Conservation (phyloP, 129 eudicot genomes). For the Pulicaria dysenterica region DNA sequence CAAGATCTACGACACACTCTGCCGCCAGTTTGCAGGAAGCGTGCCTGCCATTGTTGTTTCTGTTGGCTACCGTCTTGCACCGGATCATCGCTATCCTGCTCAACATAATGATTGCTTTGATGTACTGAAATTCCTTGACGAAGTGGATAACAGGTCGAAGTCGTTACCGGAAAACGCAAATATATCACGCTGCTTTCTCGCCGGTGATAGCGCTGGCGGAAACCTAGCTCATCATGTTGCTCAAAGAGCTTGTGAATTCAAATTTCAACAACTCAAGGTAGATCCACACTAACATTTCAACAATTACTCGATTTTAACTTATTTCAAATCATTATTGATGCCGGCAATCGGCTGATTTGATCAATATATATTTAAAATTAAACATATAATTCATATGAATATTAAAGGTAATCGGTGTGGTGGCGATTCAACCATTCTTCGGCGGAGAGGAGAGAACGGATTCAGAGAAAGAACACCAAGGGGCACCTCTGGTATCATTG, state of each 20-base stretch:
- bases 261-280: slow-evolving; percentile 1
- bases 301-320: too few species aligned
- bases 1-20: not conserved
- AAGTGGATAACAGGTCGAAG: not conserved
- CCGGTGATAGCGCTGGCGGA: slow-evolving; percentile 8
- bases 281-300: too few species aligned
- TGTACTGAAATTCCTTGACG: not conserved
- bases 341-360: too few species aligned
- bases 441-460: slow-evolving; percentile 26
- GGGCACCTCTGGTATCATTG: not conserved
- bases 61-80: not conserved
- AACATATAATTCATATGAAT: not conserved
- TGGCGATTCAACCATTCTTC: slow-evolving; percentile 35
- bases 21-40: not conserved
- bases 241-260: slow-evolving; percentile 6
- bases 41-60: not conserved
- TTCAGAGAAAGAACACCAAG: not conserved
- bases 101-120: slow-evolving; percentile 16
- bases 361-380: too few species aligned
- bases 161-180: not conserved
- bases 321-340: too few species aligned
- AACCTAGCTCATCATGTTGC: slow-evolving; percentile 16
- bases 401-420: slow-evolving; percentile 27
- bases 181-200: not conserved
- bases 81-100: slow-evolving; percentile 11